Evolutionary conservation across 2,329 filamentous ascomycete genomes (phyloP), one percentile per base, ranked within the genome.

Genomic region (Lasiodiplodia sp.): DNA sequence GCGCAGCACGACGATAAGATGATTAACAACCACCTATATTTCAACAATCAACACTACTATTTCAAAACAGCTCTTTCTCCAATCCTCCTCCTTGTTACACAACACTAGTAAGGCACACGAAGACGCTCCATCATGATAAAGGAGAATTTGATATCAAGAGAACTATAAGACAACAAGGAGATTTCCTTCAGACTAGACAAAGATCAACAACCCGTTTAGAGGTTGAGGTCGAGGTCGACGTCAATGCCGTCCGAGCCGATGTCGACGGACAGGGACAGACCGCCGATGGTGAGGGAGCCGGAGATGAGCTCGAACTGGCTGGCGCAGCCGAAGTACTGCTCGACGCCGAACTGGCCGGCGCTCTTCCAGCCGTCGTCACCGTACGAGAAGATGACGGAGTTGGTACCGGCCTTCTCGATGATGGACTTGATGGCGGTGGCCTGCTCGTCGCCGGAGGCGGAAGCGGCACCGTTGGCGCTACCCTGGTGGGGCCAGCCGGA

Each of bases 401-500:
- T 87, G 75, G 85, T 82, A 76, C 93, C 93, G 69, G 88, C 86
- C 71, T 83, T 82, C 74, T 87, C 75, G 72, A 89, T 82, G 78
- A 98, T 95, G 69, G 87, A 87, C 72, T 86, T 79, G 79, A 98
- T 89, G 74, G 95, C 95, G 53, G 77, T 80, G 63, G 82, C 82
- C 87, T 98, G 95, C 83, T 95, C 84, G 1, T 77, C 52, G 5
- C 73, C 62, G 73, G 92, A 89, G 68, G 94, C 89, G 74, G 92
- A 84, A 69, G 94, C 94, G 23, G 77, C 77, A 70, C 92, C 93
- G 82, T 96, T 69, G 69, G 87, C 80, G 37, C 80, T 75, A 78
- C 94, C 94, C 8, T 78, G 73, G 66, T 84, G 89, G 72, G 95
- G 95, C 94, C 94, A 98, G 76, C 95, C 95, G 68, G 91, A 92